Percentiles rank a stretch among this genome's conserved stretches.
These are phyloP conservation scores for Cordyceps militaris DNA, from an alignment of 2,329 filamentous ascomycete genomes.

Conservation along the genomic window DNA sequence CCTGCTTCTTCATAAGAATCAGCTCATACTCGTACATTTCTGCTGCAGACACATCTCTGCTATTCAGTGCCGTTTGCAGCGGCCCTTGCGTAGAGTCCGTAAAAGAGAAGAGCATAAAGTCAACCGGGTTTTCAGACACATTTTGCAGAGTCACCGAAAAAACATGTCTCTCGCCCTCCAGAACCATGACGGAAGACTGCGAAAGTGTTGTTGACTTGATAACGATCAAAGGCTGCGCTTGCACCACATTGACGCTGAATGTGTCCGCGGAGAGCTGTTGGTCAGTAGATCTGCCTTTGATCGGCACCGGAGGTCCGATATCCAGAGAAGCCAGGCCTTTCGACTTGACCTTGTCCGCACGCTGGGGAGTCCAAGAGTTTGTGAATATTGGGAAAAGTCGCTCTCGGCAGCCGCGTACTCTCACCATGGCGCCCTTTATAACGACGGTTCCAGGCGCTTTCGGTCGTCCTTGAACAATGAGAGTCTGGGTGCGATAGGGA, in stretches of 20 bases:
- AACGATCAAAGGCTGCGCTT: slow-evolving; percentile 67
- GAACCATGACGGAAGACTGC: slow-evolving; percentile 82
- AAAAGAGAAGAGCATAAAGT: slow-evolving; percentile 82
- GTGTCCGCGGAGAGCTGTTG: slow-evolving; percentile 40
- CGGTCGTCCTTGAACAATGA: slow-evolving; percentile 64
- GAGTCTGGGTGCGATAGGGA: slow-evolving; percentile 73
- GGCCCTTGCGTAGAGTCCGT: slow-evolving; percentile 78
- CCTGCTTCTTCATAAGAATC: slow-evolving; percentile 67
- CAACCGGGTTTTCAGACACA: slow-evolving; percentile 65
- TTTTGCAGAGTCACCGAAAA: slow-evolving; percentile 81
- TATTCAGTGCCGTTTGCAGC: slow-evolving; percentile 66
- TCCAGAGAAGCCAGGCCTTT: slow-evolving; percentile 59
- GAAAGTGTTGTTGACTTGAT: slow-evolving; percentile 71
- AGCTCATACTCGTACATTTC: slow-evolving; percentile 84
- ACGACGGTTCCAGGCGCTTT: slow-evolving; percentile 59
- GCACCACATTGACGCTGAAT: slow-evolving; percentile 67
- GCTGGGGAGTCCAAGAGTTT: slow-evolving; percentile 64
- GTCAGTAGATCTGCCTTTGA: slow-evolving; percentile 30
- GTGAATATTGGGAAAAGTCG: slow-evolving; percentile 78
- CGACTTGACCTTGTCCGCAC: slow-evolving; percentile 67
- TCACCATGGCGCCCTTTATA: slow-evolving; percentile 71
- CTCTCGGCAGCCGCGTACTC: slow-evolving; percentile 73
- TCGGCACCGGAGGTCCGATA: slow-evolving; percentile 27
- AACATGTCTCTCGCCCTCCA: slow-evolving; percentile 76
- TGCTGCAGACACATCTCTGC: slow-evolving; percentile 67